These are phyloP conservation scores for Physcia stellaris DNA, from an alignment of 495 filamentous ascomycete genomes.

Conservation along the genomic window DNA sequence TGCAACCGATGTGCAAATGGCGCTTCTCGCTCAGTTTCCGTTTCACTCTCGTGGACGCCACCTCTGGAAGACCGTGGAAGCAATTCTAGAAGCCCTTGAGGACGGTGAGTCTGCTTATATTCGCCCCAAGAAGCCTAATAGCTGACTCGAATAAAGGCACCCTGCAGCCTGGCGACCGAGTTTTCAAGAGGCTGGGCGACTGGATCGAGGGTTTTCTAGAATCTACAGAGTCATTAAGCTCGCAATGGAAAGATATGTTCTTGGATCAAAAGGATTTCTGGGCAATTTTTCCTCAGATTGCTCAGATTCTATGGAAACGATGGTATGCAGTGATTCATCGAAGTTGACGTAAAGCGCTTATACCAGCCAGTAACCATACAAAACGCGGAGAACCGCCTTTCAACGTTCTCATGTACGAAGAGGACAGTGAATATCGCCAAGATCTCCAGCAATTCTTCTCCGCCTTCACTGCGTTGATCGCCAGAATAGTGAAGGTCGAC, in stretches of 20 bases:
- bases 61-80: constrained; percentile 25
- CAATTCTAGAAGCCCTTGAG: constrained; percentile 27
- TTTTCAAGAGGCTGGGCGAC: constrained; percentile 15
- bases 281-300: constrained; percentile 33
- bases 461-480: constrained; percentile 12
- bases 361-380: not conserved
- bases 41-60: constrained; percentile 7
- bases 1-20: constrained; percentile 5
- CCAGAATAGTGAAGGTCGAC: constrained; percentile 17
- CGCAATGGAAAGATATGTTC: constrained; percentile 20
- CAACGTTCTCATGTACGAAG: not conserved
- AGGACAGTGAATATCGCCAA: not conserved
- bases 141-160: not conserved
- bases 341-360: not conserved
- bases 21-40: constrained; percentile 13
- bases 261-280: constrained; percentile 36
- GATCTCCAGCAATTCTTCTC: constrained; percentile 11
- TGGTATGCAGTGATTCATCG: constrained; percentile 18
- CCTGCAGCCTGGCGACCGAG: not conserved
- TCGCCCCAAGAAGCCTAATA: not conserved
- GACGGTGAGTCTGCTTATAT: constrained; percentile 23
- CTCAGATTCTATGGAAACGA: constrained; percentile 32
- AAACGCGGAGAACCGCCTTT: not conserved
- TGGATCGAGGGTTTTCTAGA: constrained; percentile 21
- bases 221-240: constrained; percentile 8